phyloP scores from a whole-genome alignment of 164 flowering plant species.

The Nymphaea thermarum region DNA sequence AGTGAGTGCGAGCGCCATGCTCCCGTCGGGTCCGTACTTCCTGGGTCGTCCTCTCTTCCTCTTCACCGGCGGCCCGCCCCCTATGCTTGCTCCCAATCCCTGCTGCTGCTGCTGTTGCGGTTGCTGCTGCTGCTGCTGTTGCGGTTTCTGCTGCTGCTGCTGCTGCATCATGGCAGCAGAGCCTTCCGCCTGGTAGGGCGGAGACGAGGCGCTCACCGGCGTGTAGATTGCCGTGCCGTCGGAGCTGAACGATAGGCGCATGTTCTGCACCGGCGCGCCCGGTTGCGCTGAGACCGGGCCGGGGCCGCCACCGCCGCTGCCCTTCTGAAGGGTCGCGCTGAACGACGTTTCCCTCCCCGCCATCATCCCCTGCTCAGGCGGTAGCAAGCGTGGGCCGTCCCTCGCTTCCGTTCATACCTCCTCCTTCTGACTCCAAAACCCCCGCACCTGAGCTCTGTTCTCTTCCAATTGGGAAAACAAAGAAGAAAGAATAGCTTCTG shows the following conservation, averaged over 20 bases:
- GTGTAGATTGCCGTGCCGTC: conserved; percentile 52
- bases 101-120: conserved; percentile 1
- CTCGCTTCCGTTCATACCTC: conserved; percentile 1
- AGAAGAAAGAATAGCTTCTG: neutral
- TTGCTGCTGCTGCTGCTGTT: neutral
- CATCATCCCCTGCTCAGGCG: neutral
- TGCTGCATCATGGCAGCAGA: conserved; percentile 10
- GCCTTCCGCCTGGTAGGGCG: conserved; percentile 16
- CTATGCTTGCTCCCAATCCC: conserved; percentile 20
- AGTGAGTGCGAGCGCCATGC: conserved; percentile 28
- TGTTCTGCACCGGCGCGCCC: conserved; percentile 12
- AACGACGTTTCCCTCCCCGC: neutral
- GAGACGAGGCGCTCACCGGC: conserved; percentile 25
- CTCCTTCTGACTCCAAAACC: neutral
- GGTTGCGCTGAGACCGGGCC: neutral
- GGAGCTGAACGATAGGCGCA: conserved; percentile 38
- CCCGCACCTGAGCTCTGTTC: neutral
- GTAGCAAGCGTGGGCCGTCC: neutral
- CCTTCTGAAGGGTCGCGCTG: neutral
- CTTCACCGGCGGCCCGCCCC: conserved; percentile 30
- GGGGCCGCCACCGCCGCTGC: neutral
- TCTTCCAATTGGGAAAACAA: neutral
- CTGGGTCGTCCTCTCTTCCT: conserved; percentile 76
- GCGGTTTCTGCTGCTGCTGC: conserved; percentile 1
- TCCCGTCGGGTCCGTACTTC: conserved; percentile 66